A percentile compares a stretch with the other conserved stretches of the same genome.
Conservation (phyloP, 805 yeast genomes). For the Lachancea cidri region DNA sequence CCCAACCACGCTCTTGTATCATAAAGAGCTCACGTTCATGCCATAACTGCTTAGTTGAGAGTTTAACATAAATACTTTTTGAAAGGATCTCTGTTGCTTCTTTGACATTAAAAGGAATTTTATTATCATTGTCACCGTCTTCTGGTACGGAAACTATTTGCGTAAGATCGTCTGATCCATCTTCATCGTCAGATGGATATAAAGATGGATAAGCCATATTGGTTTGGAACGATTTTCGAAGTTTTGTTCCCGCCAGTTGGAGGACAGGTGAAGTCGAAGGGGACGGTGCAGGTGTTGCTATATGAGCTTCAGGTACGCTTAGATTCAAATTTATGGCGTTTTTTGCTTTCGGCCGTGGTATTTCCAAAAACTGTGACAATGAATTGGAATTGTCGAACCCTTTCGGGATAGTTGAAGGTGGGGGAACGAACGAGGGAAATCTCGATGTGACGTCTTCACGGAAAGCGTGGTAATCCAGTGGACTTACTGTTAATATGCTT, state of each 20-base stretch:
- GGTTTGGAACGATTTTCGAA: conserved; percentile 55
- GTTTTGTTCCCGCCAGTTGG: conserved; percentile 31
- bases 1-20: conserved; percentile 67
- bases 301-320: conserved; percentile 31
- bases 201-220: conserved; percentile 64
- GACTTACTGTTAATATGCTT: conserved; percentile 52
- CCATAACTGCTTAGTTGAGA: conserved; percentile 68
- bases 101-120: conserved; percentile 65
- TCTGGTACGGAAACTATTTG: conserved; percentile 10
- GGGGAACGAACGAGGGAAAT: conserved; percentile 65
- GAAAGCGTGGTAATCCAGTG: conserved; percentile 79
- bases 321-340: conserved; percentile 27
- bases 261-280: conserved; percentile 56
- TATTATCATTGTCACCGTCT: conserved; percentile 8
- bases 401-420: conserved; percentile 43
- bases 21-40: conserved; percentile 64
- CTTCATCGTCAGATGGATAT: conserved; percentile 45
- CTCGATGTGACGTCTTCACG: conserved; percentile 68
- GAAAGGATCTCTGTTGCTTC: conserved; percentile 74
- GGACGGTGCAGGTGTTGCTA: conserved; percentile 87
- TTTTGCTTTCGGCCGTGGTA: conserved; percentile 45
- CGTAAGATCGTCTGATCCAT: conserved; percentile 27
- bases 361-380: conserved; percentile 53
- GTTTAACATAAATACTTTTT: conserved; percentile 56
- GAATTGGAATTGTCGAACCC: conserved; percentile 47